Evolutionary conservation across 1,139 yeast genomes (phyloP), one percentile per base, ranked within the genome.

Genomic region (Debaryomycetaceae sp.): DNA sequence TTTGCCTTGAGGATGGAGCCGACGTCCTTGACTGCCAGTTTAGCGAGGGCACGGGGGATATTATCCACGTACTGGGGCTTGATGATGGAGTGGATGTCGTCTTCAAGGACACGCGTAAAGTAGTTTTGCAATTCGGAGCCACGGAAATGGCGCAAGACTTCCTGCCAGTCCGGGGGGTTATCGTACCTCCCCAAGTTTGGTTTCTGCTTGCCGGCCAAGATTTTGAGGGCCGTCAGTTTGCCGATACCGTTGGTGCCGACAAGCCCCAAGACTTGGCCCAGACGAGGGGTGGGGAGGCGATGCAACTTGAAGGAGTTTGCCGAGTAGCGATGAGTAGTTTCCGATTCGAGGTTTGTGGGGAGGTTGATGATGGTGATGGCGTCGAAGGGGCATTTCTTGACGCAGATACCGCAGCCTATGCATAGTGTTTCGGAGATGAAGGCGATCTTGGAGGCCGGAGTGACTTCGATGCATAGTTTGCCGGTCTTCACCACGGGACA

Each of bases 211-310:
- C 97, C 98, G n/a, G 97, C 94, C 45, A 90, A 72, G 52, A 90
- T 87, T 63, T 90, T 90, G 51, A 90, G 69, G 8, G 98, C 98
- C n/a, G 98, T 90, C 10, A 95, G 81, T 55, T 90, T 90, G 47
- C 98, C 98, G 50, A 90, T 90, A 85, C 98, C 98, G 67, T 90
- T 90, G 35, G 97, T 83, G 51, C 98, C 98, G 29, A 90, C 98
- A 44, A 90, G 71, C 40, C 98, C 98, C 43, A 90, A 69, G 27
- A 90, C 98, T 61, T 90, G 98, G 35, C 97, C 98, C 5, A 98
- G 97, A 62, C 98, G 80, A 41, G 98, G 98, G 35, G 95, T 87
- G 15, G 98, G 98, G 46, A 90, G 69, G 57, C 98, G 75, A 56
- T 90, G 98, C 49, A 90, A 72, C 60, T 90, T 90, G 76, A 90